Base-by-base conservation (phyloP, 1,284 basidiomycete genomes). In the Ganoderma meredithae region DNA sequence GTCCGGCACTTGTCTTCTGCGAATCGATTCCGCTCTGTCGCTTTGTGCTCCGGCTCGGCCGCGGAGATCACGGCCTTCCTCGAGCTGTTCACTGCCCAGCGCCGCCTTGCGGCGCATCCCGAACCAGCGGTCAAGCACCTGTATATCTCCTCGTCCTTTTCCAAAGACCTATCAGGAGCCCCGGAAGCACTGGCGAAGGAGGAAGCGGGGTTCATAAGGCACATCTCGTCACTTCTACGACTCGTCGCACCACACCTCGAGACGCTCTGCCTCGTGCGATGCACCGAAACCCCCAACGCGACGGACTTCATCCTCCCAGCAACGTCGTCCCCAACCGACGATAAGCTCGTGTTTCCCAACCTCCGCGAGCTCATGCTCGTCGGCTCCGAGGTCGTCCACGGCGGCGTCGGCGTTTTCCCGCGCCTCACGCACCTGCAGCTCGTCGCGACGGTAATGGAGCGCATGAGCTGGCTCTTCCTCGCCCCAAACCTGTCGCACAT, bases 1-100 rank as follows among this genome's bases (percentile, higher is more conserved):
- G 25, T 60, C 55, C 44, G 41, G 19, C 55, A 27, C 9, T 22
- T 36, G 39, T 41, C 49, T 9, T 56, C 44, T 25, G 8, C 49
- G 1, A 36, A 17, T 15, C 66, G 66, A 31, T 64, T 63, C 58
- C 8, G 43, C 56, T 60, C 66, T 47, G 58, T 67, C 19, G n/a
- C 33, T 8, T 31, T 63, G 19, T 33, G 15, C 47, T 62, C 61
- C 31, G 31, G 22, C 12, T 27, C 44, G 8, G 22, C 52, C n/a
- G n/a, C 44, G 4, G 33, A 58, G 56, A 19, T 40, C 36, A n/a
- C n/a, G 19, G 10, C 19, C 31, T 58, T 58, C 56, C 19, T n/a
- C 36, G 33, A 10, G 9, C 19, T 58, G 36, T 40, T 58, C 36
- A n/a, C 8, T 10, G 12, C 33, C 6, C 56, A 58, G 15, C n/a